Percentiles rank a stretch among this genome's conserved stretches.
Conservation (phyloP, 2,329 filamentous ascomycete genomes). For the Teratosphaeria pseudoeucalypti region DNA sequence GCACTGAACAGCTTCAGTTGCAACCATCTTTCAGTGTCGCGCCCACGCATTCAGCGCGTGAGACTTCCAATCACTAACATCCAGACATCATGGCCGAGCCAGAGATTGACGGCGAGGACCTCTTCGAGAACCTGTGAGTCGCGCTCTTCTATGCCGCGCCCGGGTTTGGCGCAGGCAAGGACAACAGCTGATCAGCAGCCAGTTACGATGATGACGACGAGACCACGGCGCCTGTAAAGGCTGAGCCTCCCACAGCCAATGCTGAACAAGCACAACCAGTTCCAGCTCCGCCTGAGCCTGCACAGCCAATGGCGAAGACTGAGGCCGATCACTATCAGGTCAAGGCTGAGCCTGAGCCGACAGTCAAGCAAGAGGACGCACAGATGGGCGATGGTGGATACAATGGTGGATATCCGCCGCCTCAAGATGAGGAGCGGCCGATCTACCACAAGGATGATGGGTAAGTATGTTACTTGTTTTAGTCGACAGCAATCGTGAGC, state of each 20-base stretch:
- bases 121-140: constrained; percentile 85
- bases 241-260: constrained; percentile 5
- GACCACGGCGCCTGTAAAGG: constrained; percentile 3
- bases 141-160: neutral
- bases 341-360: constrained; percentile 18
- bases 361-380: neutral
- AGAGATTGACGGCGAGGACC: constrained; percentile 73
- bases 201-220: constrained; percentile 39
- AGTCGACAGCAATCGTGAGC: constrained; percentile 4
- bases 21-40: neutral
- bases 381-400: constrained; percentile 1
- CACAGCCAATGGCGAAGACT: constrained; percentile 5
- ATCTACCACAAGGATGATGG: constrained; percentile 82
- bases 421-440: constrained; percentile 36
- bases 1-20: too few relatives aligned
- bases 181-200: constrained; percentile 1
- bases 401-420: constrained; percentile 4
- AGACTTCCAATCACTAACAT: neutral
- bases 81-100: constrained; percentile 62
- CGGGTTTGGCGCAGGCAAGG: neutral
- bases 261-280: constrained; percentile 17
- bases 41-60: neutral
- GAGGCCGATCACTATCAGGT: constrained; percentile 17
- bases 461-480: constrained; percentile 47
- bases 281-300: constrained; percentile 17